Base-by-base conservation (phyloP, 352 stramenopile species). In the Pythium guiyangense region DNA sequence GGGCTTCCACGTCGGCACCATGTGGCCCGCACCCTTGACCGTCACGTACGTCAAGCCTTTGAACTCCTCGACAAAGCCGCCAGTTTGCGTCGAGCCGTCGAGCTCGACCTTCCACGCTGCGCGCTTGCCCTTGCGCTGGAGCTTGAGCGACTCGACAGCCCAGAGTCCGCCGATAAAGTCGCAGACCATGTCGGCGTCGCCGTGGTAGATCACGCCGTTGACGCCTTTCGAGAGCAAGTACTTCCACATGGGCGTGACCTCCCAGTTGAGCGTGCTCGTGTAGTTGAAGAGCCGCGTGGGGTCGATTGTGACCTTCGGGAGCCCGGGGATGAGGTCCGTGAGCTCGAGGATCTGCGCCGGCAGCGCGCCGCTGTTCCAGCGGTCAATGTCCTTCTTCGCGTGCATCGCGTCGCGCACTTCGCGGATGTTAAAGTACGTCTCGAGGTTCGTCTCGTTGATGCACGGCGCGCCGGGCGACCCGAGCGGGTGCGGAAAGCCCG, bases 1-100 rank as follows among this genome's bases (percentile, higher is more conserved):
- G 6, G 79, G 79, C 60, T 97, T 91, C 63, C 79, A 86, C 63
- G 77, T 75, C 1, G 89, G 90, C 47, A 97, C 90, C 54, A 97
- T 74, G 63, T 97, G 90, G 17, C 92, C 92, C 0, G 86, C 86
- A 22, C 88, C 90, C 52, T 94, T 90, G 59, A 97, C 92, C 0
- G 90, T 98, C 45, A 97, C 57, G 65, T 94, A 97, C 20, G 66
- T 79, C 17, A 97, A 58, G n/a, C 70, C 74, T 25, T 92, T 61
- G 60, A 94, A 97, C 34, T 70, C 74, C 31, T 93, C 78, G 6
- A 93, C 66, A 49, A 96, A 91, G 6, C 90, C 90, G 10, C 71
- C 90, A 12, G 88, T 89, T 71, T 97, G 90, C 26, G 49, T 47
- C 25, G 55, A 10, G n/a, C n/a, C n/a, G n/a, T n/a, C n/a, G n/a